Percentiles rank a stretch among this genome's conserved stretches.
phyloP scores from a whole-genome alignment of 352 stramenopile species.

The Globisporangium cylindrosporum region DNA sequence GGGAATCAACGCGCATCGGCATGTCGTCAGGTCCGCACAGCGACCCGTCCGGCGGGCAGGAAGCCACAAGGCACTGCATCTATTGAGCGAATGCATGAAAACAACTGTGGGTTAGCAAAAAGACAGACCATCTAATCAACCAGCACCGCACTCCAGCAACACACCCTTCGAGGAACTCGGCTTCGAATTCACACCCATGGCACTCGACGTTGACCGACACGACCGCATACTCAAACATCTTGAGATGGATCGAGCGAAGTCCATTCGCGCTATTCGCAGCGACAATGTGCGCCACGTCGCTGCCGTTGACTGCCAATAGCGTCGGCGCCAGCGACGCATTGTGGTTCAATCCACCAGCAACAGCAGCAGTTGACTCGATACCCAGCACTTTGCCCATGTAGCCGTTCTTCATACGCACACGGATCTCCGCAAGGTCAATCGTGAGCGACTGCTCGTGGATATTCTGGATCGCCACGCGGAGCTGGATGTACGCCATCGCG shows the following conservation, averaged over 20 bases:
- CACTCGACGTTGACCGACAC: constrained; percentile 61
- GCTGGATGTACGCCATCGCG: constrained; percentile 47
- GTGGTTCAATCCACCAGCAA: constrained; percentile 6
- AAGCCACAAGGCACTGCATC: constrained; percentile 61
- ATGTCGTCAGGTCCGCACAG: constrained; percentile 50
- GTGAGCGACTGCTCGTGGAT: constrained; percentile 46
- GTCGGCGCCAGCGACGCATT: constrained; percentile 31
- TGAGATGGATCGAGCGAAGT: constrained; percentile 37
- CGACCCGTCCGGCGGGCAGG: constrained; percentile 53
- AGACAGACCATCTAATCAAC: neutral
- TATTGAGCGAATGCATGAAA: constrained; percentile 5
- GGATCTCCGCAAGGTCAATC: constrained; percentile 57
- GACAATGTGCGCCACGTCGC: constrained; percentile 25
- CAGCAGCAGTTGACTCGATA: constrained; percentile 13
- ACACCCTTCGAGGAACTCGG: constrained; percentile 68
- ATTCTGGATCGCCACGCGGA: constrained; percentile 73
- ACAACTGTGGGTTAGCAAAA: neutral
- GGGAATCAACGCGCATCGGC: constrained; percentile 66
- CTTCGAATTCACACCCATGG: constrained; percentile 68
- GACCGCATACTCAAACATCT: constrained; percentile 70
- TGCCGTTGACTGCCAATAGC: constrained; percentile 57
- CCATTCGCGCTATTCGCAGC: constrained; percentile 5
- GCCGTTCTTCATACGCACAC: constrained; percentile 72
- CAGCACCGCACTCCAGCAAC: constrained; percentile 4
- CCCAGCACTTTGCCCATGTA: constrained; percentile 45